Base-by-base conservation (phyloP, 352 stramenopile species). In the Plasmopara muralis region DNA sequence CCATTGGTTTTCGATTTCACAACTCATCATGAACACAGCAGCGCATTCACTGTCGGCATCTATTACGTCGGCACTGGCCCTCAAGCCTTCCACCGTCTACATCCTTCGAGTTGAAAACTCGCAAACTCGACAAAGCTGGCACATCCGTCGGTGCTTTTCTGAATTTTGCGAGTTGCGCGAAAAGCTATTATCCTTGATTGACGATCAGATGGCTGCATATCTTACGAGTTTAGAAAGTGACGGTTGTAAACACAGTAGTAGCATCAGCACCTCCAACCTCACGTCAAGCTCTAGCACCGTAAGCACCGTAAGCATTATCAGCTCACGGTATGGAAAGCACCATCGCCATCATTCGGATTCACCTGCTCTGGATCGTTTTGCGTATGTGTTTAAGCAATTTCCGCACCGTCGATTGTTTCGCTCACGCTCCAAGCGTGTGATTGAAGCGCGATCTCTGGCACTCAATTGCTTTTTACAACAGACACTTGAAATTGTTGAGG, bases 81-180 rank as follows among this genome's bases (percentile, higher is more conserved):
- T 87, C 41, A 86, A 86, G 52, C 75, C 77, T 40, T 90, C 79
- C 7, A 90, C 79, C 0, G 66, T 90, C 20, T 90, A 90, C 66
- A 73, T 87, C 15, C 44, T 90, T 25, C 65, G 69, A 10, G 67
- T 88, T 28, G 73, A 84, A 43, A 77, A 85, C 59, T 53, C 50
- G 15, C 55, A 67, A 42, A 77, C 52, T 8, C 50, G 52, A 29
- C 45, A 68, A 39, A 70, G 63, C 45, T 89, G 79, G 79, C 76
- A 85, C 53, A 51, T 87, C 25, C 74, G 72, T 34, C 74, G 79
- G 12, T 87, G 77, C 53, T 89, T 89, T 47, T 75, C 74, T 20
- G 79, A 89, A 39, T 89, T 89, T 46, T 81, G 73, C 33, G 79
- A 87, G 53, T 52, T 89, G 43, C 74, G 76, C 35, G 79, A 87